These are phyloP conservation scores for Bipolaris cookei DNA, from an alignment of 2,329 filamentous ascomycete genomes.

Conservation along the genomic window DNA sequence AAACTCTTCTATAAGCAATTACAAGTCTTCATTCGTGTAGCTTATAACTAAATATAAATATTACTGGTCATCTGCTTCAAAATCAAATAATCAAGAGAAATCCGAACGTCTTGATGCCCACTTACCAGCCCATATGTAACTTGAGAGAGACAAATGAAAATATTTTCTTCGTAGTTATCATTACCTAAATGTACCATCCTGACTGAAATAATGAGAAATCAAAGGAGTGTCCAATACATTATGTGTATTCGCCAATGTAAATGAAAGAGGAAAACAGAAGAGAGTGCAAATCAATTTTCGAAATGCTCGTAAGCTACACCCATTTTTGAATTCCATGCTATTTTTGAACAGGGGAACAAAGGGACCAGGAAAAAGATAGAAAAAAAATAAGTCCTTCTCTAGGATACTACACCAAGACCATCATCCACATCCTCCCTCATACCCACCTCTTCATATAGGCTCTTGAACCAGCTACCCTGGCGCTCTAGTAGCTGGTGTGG, in stretches of 20 bases:
- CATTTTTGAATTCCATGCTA: neutral
- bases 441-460: conserved; percentile 34
- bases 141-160: too few species aligned
- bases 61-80: too few species aligned
- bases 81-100: too few species aligned
- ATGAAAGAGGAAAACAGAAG: neutral
- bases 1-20: too few species aligned
- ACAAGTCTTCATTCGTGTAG: too few species aligned
- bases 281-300: neutral
- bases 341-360: neutral
- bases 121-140: neutral
- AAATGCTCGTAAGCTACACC: neutral
- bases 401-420: conserved; percentile 2
- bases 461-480: conserved; percentile 42
- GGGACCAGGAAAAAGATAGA: neutral
- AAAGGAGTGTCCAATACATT: neutral
- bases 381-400: neutral
- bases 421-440: conserved; percentile 5
- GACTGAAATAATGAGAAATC: too few species aligned
- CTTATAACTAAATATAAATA: too few species aligned
- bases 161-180: too few species aligned
- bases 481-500: conserved; percentile 38
- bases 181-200: too few species aligned
- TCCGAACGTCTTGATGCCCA: too few species aligned
- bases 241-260: neutral